Conservation (phyloP, 352 stramenopile genomes). For the Phytophthora cryptogea region DNA sequence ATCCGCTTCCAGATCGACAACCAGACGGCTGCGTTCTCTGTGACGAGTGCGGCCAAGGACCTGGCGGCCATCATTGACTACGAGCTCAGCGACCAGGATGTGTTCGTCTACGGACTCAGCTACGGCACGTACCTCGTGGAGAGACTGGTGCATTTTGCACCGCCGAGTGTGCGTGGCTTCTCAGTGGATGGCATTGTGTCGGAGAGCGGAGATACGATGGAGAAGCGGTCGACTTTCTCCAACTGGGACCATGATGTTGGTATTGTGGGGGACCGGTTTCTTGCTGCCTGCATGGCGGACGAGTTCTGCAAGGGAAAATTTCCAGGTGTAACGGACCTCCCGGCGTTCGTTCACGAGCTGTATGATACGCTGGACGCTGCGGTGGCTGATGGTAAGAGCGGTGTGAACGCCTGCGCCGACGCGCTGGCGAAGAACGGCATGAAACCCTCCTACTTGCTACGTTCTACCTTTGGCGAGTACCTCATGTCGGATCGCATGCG, state of each 20-base stretch:
- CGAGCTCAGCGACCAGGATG: constrained; percentile 52
- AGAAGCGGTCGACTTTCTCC: constrained; percentile 71
- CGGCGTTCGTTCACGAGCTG: constrained; percentile 51
- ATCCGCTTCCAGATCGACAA: constrained; percentile 77
- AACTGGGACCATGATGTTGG: constrained; percentile 83
- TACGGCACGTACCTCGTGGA: constrained; percentile 79
- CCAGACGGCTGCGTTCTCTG: constrained; percentile 66
- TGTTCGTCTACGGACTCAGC: constrained; percentile 77
- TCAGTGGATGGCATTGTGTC: constrained; percentile 73
- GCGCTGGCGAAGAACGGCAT: constrained; percentile 40
- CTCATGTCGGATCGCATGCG: constrained; percentile 51
- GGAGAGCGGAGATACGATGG: constrained; percentile 50
- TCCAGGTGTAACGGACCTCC: constrained; percentile 48
- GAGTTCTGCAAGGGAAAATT: constrained; percentile 73
- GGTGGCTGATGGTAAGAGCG: constrained; percentile 37
- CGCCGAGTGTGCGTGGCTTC: constrained; percentile 51
- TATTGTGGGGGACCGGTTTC: constrained; percentile 58
- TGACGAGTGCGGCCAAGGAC: constrained; percentile 77
- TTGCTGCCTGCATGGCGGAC: constrained; percentile 58
- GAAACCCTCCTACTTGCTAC: constrained; percentile 73
- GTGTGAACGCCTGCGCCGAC: constrained; percentile 54
- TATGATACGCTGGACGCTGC: constrained; percentile 60
- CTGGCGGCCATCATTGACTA: constrained; percentile 56
- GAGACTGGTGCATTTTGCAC: constrained; percentile 60
- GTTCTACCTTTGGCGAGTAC: constrained; percentile 62